These are phyloP conservation scores for Calocera viscosa DNA, from an alignment of 768 basidiomycete species.

Conservation along the genomic window DNA sequence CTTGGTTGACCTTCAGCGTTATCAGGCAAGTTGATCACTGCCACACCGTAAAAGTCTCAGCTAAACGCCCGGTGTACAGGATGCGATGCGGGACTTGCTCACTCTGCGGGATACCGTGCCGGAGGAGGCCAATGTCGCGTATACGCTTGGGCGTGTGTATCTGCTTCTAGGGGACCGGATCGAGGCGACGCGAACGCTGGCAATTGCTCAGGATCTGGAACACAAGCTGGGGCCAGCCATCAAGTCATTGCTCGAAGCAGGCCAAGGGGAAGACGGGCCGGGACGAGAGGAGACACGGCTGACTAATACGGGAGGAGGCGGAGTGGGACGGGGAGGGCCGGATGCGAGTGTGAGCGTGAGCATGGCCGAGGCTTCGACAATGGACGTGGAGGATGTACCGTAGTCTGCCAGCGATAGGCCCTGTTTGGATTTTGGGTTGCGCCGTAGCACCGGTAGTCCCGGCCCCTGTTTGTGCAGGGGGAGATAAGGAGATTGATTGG, in stretches of 20 bases:
- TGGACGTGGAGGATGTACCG: slow-evolving; percentile 1
- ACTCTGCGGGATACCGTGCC: slow-evolving; percentile 69
- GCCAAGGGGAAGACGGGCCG: not conserved
- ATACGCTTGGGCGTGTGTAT: slow-evolving; percentile 89
- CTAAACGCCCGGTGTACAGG: slow-evolving; percentile 33
- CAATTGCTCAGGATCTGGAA: slow-evolving; percentile 83
- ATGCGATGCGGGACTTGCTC: slow-evolving; percentile 70
- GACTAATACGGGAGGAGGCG: not conserved
- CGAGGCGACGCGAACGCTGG: slow-evolving; percentile 73
- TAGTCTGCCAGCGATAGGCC: not conserved
- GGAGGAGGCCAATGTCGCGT: slow-evolving; percentile 92
- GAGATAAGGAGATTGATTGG: no score
- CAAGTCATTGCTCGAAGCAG: slow-evolving; percentile 21
- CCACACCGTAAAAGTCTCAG: slow-evolving; percentile 5
- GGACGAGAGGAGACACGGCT: not conserved
- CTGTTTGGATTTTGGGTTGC: not conserved
- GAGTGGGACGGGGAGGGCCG: not conserved
- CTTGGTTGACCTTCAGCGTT: slow-evolving; percentile 69
- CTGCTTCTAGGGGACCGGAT: slow-evolving; percentile 63
- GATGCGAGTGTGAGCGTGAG: not conserved
- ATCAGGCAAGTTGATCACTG: slow-evolving; percentile 47
- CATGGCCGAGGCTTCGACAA: slow-evolving; percentile 5
- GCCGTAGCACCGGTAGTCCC: no score
- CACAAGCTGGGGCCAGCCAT: slow-evolving; percentile 73
- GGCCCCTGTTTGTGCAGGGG: not conserved